Conservation (phyloP, 2,329 filamentous ascomycete species). For the Colletotrichum cuscutae region DNA sequence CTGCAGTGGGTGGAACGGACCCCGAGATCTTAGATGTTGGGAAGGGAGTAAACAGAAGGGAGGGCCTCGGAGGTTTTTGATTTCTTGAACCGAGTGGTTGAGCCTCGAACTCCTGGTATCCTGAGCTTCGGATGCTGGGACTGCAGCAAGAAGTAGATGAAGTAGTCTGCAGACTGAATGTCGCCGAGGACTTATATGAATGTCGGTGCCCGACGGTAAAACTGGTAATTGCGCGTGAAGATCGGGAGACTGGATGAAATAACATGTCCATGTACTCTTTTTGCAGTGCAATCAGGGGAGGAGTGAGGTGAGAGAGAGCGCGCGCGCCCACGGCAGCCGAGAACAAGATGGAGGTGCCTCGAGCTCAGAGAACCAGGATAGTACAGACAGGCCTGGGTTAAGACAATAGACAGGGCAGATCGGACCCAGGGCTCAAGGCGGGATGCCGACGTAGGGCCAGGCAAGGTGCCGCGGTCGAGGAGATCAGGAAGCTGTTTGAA, state of each 20-base stretch:
- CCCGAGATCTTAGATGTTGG: slow-evolving; percentile 8
- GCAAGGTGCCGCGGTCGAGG: slow-evolving; percentile 32
- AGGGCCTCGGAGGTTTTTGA: slow-evolving; percentile 34
- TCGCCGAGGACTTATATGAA: slow-evolving; percentile 30
- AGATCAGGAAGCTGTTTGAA: slow-evolving; percentile 32
- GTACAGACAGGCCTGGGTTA: slow-evolving; percentile 23
- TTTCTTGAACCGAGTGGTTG: slow-evolving; percentile 29
- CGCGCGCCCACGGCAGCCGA: slow-evolving; percentile 19
- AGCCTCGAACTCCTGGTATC: slow-evolving; percentile 22
- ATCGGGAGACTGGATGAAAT: slow-evolving; percentile 32
- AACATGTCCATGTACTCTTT: slow-evolving; percentile 3
- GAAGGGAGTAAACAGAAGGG: neutral
- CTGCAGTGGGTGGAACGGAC: neutral
- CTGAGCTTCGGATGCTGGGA: slow-evolving; percentile 29
- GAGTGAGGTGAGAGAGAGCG: neutral
- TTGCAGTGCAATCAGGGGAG: neutral
- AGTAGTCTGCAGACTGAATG: neutral
- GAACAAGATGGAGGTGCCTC: slow-evolving; percentile 20
- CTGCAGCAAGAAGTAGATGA: neutral
- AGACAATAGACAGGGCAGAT: slow-evolving; percentile 26
- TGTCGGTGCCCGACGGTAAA: slow-evolving; percentile 33
- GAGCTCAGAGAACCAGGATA: slow-evolving; percentile 12
- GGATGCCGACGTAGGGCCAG: slow-evolving; percentile 27
- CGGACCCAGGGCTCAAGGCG: slow-evolving; percentile 25
- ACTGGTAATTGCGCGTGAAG: slow-evolving; percentile 30